Evolutionary conservation across 257 asterid species (phyloP).

Genomic region (Lavandula angustifolia): DNA sequence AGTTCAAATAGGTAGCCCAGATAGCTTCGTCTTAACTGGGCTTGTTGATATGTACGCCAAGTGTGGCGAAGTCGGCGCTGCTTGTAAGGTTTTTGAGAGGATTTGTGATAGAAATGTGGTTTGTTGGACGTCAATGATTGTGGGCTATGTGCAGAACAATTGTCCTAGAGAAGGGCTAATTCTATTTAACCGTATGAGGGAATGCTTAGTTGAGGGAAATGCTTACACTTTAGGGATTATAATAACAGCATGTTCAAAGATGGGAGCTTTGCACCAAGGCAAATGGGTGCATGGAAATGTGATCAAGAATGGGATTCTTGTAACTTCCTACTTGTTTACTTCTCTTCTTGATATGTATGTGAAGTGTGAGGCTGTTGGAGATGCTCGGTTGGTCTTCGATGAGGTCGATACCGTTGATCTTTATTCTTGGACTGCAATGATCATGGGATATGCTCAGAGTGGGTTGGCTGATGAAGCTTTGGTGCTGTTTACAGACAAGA

Average conservation of each 20-base stretch:
- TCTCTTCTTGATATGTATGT: slow-evolving; percentile 60
- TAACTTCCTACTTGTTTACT: slow-evolving; percentile 44
- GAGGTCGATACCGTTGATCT: slow-evolving; percentile 44
- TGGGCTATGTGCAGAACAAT: slow-evolving; percentile 57
- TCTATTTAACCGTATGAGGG: slow-evolving; percentile 62
- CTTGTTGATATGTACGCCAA: slow-evolving; percentile 72
- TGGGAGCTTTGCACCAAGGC: slow-evolving; percentile 62
- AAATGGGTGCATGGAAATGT: slow-evolving; percentile 64
- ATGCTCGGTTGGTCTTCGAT: slow-evolving; percentile 51
- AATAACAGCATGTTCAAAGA: slow-evolving; percentile 53
- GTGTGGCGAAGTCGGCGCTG: slow-evolving; percentile 50
- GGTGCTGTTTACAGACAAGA: slow-evolving; percentile 48
- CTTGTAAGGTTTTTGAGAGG: slow-evolving; percentile 49
- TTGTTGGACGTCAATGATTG: slow-evolving; percentile 80
- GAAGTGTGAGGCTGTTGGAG: slow-evolving; percentile 50
- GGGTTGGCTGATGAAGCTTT: slow-evolving; percentile 56
- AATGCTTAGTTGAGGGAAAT: slow-evolving; percentile 52
- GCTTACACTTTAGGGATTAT: slow-evolving; percentile 52
- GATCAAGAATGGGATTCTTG: slow-evolving; percentile 47
- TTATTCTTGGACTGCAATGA: slow-evolving; percentile 65
- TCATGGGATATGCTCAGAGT: slow-evolving; percentile 52
- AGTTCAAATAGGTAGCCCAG: slow-evolving; percentile 51
- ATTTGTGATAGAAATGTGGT: slow-evolving; percentile 56
- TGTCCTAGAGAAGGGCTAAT: slow-evolving; percentile 52
- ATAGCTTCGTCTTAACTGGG: slow-evolving; percentile 64